Evolutionary conservation across 2,329 filamentous ascomycete genomes (phyloP).

Genomic region (Cryphonectria naterciae): DNA sequence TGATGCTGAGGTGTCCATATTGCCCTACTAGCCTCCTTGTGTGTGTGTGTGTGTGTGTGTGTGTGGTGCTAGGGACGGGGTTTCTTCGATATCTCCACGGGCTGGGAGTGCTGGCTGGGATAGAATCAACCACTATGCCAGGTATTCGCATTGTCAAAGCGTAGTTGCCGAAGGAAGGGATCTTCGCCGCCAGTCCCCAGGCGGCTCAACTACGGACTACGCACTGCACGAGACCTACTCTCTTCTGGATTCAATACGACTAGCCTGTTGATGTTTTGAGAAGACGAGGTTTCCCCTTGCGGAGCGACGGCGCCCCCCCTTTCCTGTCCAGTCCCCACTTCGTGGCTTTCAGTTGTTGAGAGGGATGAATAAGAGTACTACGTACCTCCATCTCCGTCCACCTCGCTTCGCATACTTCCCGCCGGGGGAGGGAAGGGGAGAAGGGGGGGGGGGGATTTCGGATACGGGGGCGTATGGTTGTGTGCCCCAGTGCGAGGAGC

Average conservation of each 20-base stretch:
- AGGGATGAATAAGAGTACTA: conserved; percentile 5
- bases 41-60: background rate
- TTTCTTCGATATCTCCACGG: background rate
- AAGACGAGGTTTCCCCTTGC: conserved; percentile 20
- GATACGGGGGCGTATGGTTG: conserved; percentile 16
- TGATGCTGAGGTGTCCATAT: background rate
- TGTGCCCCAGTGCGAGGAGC: conserved; percentile 5
- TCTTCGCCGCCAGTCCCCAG: conserved; percentile 1
- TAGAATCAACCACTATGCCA: background rate
- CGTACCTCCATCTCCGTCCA: conserved; percentile 18
- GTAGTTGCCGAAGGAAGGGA: conserved; percentile 5
- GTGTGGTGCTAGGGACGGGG: background rate
- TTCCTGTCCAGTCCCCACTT: conserved; percentile 14
- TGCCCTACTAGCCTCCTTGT: background rate
- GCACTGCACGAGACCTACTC: background rate
- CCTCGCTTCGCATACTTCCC: conserved; percentile 5
- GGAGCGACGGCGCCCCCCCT: conserved; percentile 11
- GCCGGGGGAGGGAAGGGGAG: background rate
- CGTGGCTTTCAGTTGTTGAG: background rate
- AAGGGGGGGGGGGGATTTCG: background rate
- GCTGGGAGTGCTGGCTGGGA: background rate
- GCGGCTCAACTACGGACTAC: background rate
- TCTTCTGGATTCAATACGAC: conserved; percentile 9
- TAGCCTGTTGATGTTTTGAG: conserved; percentile 6
- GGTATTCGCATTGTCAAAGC: conserved; percentile 1